Conservation (phyloP, 2,329 filamentous ascomycete genomes). For the Pezicula rhizophila region DNA sequence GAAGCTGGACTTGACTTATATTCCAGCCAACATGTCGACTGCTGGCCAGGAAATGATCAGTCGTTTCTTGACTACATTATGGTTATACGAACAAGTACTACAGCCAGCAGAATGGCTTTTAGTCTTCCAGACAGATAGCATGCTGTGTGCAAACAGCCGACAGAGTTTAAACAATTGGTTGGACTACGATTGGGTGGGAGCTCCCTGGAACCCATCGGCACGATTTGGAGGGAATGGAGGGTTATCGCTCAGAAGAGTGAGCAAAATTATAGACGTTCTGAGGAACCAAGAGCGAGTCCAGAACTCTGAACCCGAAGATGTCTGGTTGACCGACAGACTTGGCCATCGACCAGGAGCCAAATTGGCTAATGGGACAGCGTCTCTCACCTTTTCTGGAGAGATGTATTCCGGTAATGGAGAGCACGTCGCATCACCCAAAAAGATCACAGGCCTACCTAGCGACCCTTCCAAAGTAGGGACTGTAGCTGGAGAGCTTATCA, state of each 20-base stretch:
- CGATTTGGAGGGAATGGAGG: constrained; percentile 28
- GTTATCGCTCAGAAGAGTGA: constrained; percentile 44
- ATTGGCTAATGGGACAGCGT: constrained; percentile 46
- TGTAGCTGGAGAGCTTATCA: constrained; percentile 23
- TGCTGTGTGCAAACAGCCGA: constrained; percentile 44
- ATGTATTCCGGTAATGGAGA: constrained; percentile 32
- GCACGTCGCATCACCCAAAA: constrained; percentile 15
- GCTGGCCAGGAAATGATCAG: constrained; percentile 45
- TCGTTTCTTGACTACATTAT: constrained; percentile 42
- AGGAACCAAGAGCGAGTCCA: constrained; percentile 38
- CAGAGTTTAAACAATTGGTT: constrained; percentile 43
- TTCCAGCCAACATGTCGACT: constrained; percentile 45
- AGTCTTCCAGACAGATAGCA: constrained; percentile 47
- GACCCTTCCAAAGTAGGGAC: constrained; percentile 11
- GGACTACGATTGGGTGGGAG: constrained; percentile 37
- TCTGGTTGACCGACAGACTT: constrained; percentile 49
- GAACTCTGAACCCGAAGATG: constrained; percentile 45
- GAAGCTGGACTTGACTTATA: constrained; percentile 45
- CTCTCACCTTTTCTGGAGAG: constrained; percentile 45
- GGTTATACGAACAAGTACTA: constrained; percentile 42
- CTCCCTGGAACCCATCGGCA: constrained; percentile 26
- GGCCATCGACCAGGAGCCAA: constrained; percentile 41
- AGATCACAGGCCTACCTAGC: constrained; percentile 5
- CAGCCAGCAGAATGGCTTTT: constrained; percentile 44
- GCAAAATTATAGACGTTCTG: constrained; percentile 46